Evolutionary conservation across 2,329 filamentous ascomycete species (phyloP).

Genomic region (Periconia macrospinosa): DNA sequence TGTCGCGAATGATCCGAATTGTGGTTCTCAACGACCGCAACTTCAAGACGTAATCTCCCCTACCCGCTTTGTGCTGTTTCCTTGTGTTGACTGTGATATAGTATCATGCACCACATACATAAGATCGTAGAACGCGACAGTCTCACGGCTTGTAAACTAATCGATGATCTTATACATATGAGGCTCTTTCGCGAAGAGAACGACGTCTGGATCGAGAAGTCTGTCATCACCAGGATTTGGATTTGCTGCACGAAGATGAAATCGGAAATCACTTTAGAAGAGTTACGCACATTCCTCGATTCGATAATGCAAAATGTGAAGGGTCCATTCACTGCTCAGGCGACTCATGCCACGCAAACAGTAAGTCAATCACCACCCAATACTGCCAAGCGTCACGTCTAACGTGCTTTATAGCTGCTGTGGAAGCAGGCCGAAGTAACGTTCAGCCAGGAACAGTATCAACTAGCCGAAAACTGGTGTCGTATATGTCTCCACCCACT

Average conservation of each 20-base stretch:
- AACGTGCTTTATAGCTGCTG: conserved; percentile 60
- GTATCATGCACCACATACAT: conserved; percentile 67
- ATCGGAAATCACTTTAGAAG: conserved; percentile 36
- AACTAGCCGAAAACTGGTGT: conserved; percentile 70
- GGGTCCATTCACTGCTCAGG: conserved; percentile 58
- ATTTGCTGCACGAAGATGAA: conserved; percentile 58
- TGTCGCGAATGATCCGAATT: conserved; percentile 64
- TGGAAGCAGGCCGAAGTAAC: conserved; percentile 76
- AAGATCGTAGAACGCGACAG: conserved; percentile 57
- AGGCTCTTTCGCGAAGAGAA: conserved; percentile 57
- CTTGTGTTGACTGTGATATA: conserved; percentile 18
- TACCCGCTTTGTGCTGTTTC: neutral
- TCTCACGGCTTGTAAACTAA: conserved; percentile 46
- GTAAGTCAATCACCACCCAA: conserved; percentile 47
- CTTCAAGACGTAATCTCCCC: conserved; percentile 57
- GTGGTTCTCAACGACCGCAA: conserved; percentile 64
- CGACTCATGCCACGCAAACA: conserved; percentile 69
- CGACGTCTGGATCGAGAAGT: conserved; percentile 67
- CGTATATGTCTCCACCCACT: conserved; percentile 65
- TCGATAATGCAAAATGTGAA: conserved; percentile 50
- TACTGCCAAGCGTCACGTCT: neutral
- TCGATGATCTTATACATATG: conserved; percentile 67
- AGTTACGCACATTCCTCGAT: conserved; percentile 49
- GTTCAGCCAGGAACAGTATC: conserved; percentile 56
- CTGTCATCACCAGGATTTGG: conserved; percentile 69